phyloP scores from a whole-genome alignment of 768 basidiomycete genomes.

The Botryobasidium botryosum region DNA sequence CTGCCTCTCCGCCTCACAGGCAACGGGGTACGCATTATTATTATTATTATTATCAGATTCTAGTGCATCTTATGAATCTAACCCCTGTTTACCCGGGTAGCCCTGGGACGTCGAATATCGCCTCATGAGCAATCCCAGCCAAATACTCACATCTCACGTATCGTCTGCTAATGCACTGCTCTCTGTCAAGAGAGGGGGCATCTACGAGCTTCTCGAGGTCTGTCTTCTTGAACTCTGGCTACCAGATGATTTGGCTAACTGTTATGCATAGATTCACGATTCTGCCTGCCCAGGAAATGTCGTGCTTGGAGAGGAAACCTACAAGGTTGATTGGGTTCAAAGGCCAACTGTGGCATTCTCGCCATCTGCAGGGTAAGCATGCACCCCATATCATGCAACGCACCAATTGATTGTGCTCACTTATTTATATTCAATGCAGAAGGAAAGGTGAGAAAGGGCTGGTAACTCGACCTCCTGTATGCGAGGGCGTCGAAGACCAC shows the following conservation, averaged over 20 bases:
- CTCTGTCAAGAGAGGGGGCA: constrained; percentile 52
- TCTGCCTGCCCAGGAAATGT: constrained; percentile 72
- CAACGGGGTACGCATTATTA: constrained; percentile 45
- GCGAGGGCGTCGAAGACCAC: constrained; percentile 64
- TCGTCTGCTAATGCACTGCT: constrained; percentile 55
- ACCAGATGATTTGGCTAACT: not conserved
- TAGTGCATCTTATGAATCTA: no score
- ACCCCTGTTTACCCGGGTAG: constrained; percentile 24
- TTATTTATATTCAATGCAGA: no score
- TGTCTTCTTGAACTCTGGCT: constrained; percentile 12
- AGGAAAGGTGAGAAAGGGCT: no score
- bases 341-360: constrained; percentile 59
- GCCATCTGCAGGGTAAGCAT: constrained; percentile 15
- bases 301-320: constrained; percentile 38
- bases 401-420: no score
- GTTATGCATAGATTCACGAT: constrained; percentile 44
- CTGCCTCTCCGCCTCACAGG: constrained; percentile 82
- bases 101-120: constrained; percentile 80
- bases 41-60: not conserved
- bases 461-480: constrained; percentile 60
- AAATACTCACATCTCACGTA: constrained; percentile 27
- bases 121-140: constrained; percentile 28
- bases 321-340: constrained; percentile 62
- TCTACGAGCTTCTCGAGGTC: constrained; percentile 59
- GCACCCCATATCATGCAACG: no score